These are phyloP conservation scores for Aspergillus sp. DNA, from an alignment of 2,329 filamentous ascomycete species.

Conservation along the genomic window DNA sequence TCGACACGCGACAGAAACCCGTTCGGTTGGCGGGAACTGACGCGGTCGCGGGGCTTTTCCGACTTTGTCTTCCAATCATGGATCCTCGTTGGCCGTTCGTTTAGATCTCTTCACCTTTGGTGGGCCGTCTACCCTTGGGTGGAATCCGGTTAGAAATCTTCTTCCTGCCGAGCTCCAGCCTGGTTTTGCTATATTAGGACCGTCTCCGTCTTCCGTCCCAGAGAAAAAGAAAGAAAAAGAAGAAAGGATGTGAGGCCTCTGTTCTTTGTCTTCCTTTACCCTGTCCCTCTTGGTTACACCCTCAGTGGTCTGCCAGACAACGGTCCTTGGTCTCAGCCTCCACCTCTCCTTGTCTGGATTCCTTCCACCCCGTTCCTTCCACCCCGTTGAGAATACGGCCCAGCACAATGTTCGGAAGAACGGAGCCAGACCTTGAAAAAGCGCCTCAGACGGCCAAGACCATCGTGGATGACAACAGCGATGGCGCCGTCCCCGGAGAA, in stretches of 20 bases:
- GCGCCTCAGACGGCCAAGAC: conserved; percentile 27
- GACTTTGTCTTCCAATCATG: conserved; percentile 3
- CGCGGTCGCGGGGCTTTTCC: conserved; percentile 9
- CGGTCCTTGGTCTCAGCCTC: conserved; percentile 16
- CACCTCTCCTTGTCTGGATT: conserved; percentile 14
- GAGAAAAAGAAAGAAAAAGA: conserved; percentile 19
- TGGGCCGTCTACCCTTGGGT: conserved; percentile 9
- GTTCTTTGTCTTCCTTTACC: conserved; percentile 5
- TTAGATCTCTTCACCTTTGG: conserved; percentile 7
- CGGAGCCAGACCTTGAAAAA: conserved; percentile 33
- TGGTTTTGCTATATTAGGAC: conserved; percentile 10
- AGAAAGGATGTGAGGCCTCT: conserved; percentile 20
- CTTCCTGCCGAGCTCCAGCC: conserved; percentile 4
- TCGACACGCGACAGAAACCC: conserved; percentile 9
- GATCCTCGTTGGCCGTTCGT: background rate
- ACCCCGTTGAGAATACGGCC: conserved; percentile 2
- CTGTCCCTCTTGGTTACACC: conserved; percentile 6
- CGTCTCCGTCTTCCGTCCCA: conserved; percentile 4
- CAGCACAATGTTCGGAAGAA: conserved; percentile 18
- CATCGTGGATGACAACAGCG: conserved; percentile 35
- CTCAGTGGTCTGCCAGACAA: conserved; percentile 6
- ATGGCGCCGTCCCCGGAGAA: conserved; percentile 56
- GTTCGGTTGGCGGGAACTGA: background rate
- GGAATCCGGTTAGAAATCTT: conserved; percentile 11
- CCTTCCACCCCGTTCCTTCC: background rate